Evolutionary conservation across 2,329 filamentous ascomycete species (phyloP).

Genomic region (Penicillium sp.): DNA sequence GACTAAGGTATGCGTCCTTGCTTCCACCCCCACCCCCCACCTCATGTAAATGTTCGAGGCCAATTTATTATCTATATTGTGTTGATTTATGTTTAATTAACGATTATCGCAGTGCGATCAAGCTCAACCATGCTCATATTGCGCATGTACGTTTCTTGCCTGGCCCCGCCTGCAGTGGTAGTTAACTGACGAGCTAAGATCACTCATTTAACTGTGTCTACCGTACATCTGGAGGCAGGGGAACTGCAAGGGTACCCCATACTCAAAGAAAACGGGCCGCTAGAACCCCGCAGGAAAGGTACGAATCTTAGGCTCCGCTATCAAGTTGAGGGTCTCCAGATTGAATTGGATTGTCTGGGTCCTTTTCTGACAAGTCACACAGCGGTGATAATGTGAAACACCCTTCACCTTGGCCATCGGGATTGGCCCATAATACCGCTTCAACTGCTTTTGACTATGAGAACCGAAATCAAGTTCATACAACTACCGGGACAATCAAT

Average conservation of each 20-base stretch:
- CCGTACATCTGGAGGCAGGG: background rate
- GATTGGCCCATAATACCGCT: background rate
- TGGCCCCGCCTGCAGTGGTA: background rate
- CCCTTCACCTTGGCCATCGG: background rate
- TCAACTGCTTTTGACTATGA: background rate
- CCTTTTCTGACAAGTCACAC: background rate
- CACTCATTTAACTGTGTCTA: constrained; percentile 1
- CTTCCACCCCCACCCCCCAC: background rate
- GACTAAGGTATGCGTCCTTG: constrained; percentile 17
- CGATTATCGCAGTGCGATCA: background rate
- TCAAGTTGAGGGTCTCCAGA: background rate
- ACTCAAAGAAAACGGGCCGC: background rate
- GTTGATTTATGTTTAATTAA: background rate
- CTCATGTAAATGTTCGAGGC: background rate
- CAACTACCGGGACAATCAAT: background rate
- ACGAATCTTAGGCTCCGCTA: background rate
- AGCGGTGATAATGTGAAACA: background rate
- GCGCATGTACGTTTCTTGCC: background rate
- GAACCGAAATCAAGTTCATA: background rate
- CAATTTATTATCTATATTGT: background rate
- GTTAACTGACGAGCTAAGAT: background rate
- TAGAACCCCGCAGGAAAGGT: background rate
- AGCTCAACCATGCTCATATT: constrained; percentile 1
- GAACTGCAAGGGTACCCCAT: constrained; percentile 7
- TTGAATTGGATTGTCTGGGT: background rate